phyloP scores from a whole-genome alignment of 1,284 basidiomycete species.

The Trametes sp. region DNA sequence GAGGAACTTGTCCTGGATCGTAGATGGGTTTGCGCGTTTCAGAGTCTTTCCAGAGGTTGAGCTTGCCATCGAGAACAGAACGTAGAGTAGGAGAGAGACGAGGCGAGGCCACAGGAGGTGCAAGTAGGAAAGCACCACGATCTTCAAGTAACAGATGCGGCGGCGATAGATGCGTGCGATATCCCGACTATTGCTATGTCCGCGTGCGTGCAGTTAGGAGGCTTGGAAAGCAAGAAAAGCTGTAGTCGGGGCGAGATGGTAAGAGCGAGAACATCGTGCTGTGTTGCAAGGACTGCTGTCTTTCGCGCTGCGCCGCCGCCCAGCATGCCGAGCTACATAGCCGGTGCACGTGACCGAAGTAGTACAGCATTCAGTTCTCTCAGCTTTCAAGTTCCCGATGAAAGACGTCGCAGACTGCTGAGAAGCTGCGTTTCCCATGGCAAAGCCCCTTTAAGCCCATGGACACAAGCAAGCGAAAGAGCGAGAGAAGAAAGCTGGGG shows the following conservation, averaged over 20 bases:
- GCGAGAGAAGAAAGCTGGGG: no score
- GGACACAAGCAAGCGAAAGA: no score
- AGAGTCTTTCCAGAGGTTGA: constrained; percentile 31
- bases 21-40: constrained; percentile 54
- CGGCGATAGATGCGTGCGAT: constrained; percentile 7
- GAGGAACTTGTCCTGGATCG: constrained; percentile 78
- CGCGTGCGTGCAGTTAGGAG: background rate
- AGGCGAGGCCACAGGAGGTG: background rate
- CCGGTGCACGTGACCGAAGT: constrained; percentile 12
- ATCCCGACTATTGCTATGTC: background rate
- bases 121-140: background rate
- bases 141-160: background rate
- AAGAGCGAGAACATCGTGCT: constrained; percentile 11
- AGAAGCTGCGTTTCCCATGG: no score
- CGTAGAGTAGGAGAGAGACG: background rate
- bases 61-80: constrained; percentile 19
- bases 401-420: no score
- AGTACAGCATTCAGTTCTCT: constrained; percentile 8
- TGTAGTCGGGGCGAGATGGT: background rate
- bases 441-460: no score
- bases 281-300: background rate
- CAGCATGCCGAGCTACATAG: background rate
- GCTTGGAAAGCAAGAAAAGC: background rate
- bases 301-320: background rate
- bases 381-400: no score